A percentile compares a stretch with the other conserved stretches of the same genome.
These are phyloP conservation scores for Leersia perrieri DNA, from an alignment of 176 grass and related monocot genomes.

Conservation along the genomic window DNA sequence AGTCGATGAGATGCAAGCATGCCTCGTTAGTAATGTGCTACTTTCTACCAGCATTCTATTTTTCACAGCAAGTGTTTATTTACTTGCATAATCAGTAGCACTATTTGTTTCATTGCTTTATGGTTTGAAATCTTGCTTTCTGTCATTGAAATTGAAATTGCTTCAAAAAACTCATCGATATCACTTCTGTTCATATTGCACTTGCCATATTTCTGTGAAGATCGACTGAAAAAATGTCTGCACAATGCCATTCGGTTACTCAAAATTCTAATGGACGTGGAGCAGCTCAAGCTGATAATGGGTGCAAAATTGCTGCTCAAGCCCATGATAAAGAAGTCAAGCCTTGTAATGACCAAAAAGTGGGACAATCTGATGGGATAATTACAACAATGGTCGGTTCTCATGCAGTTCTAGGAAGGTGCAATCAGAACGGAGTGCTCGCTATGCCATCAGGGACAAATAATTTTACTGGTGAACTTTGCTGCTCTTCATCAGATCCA, in stretches of 20 bases:
- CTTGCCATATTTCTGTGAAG: constrained; percentile 54
- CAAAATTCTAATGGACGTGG: constrained; percentile 31
- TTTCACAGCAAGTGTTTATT: neutral
- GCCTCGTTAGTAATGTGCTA: no score
- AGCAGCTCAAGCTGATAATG: constrained; percentile 33
- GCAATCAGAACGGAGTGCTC: constrained; percentile 6
- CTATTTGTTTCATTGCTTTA: constrained; percentile 13
- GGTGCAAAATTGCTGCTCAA: constrained; percentile 1
- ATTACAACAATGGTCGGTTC: constrained; percentile 15
- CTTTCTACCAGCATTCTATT: neutral
- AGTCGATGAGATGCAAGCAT: no score
- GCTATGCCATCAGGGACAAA: constrained; percentile 31
- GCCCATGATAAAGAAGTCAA: constrained; percentile 34
- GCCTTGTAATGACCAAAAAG: constrained; percentile 27
- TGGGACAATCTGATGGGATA: constrained; percentile 14
- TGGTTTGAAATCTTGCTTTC: constrained; percentile 9
- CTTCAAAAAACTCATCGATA: constrained; percentile 38
- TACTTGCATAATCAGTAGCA: constrained; percentile 14
- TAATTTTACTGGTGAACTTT: constrained; percentile 46
- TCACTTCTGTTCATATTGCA: constrained; percentile 52
- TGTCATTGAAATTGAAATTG: constrained; percentile 35
- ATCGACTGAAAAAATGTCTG: constrained; percentile 48
- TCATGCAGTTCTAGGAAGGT: constrained; percentile 29
- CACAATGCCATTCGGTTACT: constrained; percentile 23
- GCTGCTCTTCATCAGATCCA: constrained; percentile 74